Percentiles rank a stretch among this genome's conserved stretches.
These are phyloP conservation scores for Corylus heterophylla DNA, from an alignment of 306 rosid species.

Conservation along the genomic window DNA sequence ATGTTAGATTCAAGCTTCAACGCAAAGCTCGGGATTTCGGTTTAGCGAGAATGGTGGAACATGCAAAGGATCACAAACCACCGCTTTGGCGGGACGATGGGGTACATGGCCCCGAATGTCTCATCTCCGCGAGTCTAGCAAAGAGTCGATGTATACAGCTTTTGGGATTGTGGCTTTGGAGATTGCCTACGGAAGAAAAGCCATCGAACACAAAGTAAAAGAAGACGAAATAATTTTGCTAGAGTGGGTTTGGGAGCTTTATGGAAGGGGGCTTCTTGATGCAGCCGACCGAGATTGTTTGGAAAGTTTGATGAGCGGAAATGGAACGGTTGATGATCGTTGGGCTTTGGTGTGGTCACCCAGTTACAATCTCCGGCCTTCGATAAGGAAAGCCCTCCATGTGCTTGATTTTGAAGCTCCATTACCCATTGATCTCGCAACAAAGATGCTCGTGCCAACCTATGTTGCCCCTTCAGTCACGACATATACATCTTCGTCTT, in stretches of 20 bases:
- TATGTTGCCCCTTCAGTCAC: neutral
- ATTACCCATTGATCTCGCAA: slow-evolving; percentile 19
- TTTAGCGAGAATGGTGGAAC: neutral
- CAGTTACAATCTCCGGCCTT: slow-evolving; percentile 18
- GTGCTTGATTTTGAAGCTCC: slow-evolving; percentile 28
- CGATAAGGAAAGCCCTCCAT: slow-evolving; percentile 15
- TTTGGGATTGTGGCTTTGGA: slow-evolving; percentile 55
- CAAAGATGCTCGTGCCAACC: neutral
- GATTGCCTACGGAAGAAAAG: slow-evolving; percentile 48
- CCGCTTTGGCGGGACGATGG: slow-evolving; percentile 23
- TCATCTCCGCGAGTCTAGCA: slow-evolving; percentile 8
- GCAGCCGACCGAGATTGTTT: slow-evolving; percentile 23
- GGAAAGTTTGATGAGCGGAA: slow-evolving; percentile 21
- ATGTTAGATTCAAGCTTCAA: neutral
- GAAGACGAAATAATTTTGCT: slow-evolving; percentile 21
- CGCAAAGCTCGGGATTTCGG: neutral
- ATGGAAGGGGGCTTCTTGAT: slow-evolving; percentile 20
- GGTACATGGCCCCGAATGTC: slow-evolving; percentile 40
- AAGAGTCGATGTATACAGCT: slow-evolving; percentile 34
- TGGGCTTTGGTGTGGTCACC: slow-evolving; percentile 32
- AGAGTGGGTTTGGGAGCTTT: slow-evolving; percentile 44
- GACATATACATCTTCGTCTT: neutral
- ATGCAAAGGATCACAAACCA: neutral
- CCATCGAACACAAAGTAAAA: neutral
- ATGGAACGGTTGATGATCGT: slow-evolving; percentile 28